A percentile compares a stretch with the other conserved stretches of the same genome.
Conservation (phyloP, 108 stramenopile species). For the Skeletonema potamos region DNA sequence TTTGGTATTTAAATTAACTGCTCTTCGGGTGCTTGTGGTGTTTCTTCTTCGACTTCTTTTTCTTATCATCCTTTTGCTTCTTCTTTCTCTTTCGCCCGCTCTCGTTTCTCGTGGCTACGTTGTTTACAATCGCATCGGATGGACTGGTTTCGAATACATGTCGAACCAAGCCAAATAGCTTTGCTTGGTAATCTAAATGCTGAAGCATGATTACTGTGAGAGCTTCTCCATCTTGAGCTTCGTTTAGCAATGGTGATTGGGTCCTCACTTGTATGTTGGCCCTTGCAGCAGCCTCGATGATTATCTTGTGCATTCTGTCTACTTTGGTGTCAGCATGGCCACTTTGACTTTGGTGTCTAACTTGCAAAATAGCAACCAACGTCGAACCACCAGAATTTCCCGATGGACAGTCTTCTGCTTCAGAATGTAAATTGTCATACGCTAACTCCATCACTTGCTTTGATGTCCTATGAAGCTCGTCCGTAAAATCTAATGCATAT, state of each 20-base stretch:
- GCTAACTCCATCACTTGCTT: constrained; percentile 5
- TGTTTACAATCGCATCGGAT: not conserved
- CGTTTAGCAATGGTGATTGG: not conserved
- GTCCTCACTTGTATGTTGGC: constrained; percentile 2
- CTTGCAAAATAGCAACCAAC: not conserved
- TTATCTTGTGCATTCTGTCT: not conserved
- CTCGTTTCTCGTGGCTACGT: not conserved
- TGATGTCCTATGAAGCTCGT: not conserved
- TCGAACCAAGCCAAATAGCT: constrained; percentile 14
- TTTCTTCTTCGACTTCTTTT: not conserved
- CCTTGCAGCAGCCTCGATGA: not conserved
- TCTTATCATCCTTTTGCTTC: not conserved
- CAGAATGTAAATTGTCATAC: too few species aligned
- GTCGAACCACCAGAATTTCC: not conserved
- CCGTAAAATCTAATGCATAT: constrained; percentile 11
- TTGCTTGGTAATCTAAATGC: constrained; percentile 64
- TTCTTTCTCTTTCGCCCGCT: constrained; percentile 3
- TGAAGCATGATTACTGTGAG: constrained; percentile 58
- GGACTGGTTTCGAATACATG: not conserved
- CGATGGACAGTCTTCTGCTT: not conserved
- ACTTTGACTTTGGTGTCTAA: not conserved
- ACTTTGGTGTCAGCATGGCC: not conserved
- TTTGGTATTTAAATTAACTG: constrained; percentile 53
- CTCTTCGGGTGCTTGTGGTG: not conserved
- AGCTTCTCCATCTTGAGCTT: constrained; percentile 55